A percentile compares a stretch with the other conserved stretches of the same genome.
Evolutionary conservation across 805 yeast genomes (phyloP).

Genomic region (Ogataea trehaloabstinens): DNA sequence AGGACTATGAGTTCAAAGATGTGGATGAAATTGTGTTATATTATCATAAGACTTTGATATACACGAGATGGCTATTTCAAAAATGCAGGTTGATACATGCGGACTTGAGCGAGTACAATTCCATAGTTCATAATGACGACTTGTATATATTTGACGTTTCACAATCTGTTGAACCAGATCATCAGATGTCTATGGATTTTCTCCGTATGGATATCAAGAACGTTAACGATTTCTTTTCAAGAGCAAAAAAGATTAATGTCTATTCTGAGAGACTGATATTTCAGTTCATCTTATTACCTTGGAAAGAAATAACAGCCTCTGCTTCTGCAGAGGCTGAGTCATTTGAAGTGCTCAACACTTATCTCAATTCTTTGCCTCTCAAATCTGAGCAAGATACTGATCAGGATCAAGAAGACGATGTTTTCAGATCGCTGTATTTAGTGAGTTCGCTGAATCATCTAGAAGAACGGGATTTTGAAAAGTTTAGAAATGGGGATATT

Average conservation of each 20-base stretch:
- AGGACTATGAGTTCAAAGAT: slow-evolving; percentile 74
- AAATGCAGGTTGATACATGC: slow-evolving; percentile 93
- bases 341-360: slow-evolving; percentile 39
- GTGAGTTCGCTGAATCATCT: slow-evolving; percentile 78
- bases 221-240: slow-evolving; percentile 80
- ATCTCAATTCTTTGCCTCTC: slow-evolving; percentile 53
- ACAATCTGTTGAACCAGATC: slow-evolving; percentile 96
- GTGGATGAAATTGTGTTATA: slow-evolving; percentile 62
- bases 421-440: slow-evolving; percentile 77
- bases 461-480: slow-evolving; percentile 86
- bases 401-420: slow-evolving; percentile 72
- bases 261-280: slow-evolving; percentile 82
- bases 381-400: slow-evolving; percentile 50
- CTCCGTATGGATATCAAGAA: slow-evolving; percentile 97
- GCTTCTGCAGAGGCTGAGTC: slow-evolving; percentile 31
- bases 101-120: slow-evolving; percentile 91
- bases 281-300: slow-evolving; percentile 63
- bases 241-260: slow-evolving; percentile 67
- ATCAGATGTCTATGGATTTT: slow-evolving; percentile 94
- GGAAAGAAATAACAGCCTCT: slow-evolving; percentile 25
- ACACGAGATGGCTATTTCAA: slow-evolving; percentile 85
- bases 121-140: slow-evolving; percentile 75
- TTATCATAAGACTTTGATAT: slow-evolving; percentile 76
- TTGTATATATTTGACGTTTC: slow-evolving; percentile 93
- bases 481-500: slow-evolving; percentile 75